Evolutionary conservation across 1,139 yeast genomes (phyloP).

Genomic region (Yamadazyma friedrichii): DNA sequence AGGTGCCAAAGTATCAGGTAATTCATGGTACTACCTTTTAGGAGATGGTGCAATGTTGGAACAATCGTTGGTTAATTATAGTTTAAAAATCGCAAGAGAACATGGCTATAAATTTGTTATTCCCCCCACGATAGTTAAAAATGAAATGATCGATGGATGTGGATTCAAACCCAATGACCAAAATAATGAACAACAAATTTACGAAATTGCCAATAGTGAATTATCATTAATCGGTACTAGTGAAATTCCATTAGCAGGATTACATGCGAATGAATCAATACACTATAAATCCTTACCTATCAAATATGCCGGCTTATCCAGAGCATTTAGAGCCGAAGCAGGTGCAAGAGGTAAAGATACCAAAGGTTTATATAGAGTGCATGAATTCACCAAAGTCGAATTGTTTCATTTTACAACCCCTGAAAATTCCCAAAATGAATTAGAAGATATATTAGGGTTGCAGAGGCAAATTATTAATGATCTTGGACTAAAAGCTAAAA

Average conservation of each 20-base stretch:
- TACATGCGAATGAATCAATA: slow-evolving; percentile 35
- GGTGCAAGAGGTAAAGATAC: slow-evolving; percentile 96
- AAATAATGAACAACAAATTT: slow-evolving; percentile 83
- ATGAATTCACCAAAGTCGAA: slow-evolving; percentile 97
- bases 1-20: slow-evolving; percentile 78
- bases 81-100: slow-evolving; percentile 62
- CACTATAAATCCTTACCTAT: slow-evolving; percentile 39
- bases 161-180: slow-evolving; percentile 95
- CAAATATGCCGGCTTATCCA: slow-evolving; percentile 75
- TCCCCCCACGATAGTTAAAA: slow-evolving; percentile 86
- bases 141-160: slow-evolving; percentile 80
- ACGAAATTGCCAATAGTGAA: slow-evolving; percentile 51
- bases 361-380: slow-evolving; percentile 89
- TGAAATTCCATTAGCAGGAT: slow-evolving; percentile 89
- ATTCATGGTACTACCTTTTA: slow-evolving; percentile 83
- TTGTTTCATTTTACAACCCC: slow-evolving; percentile 72
- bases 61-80: slow-evolving; percentile 83
- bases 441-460: slow-evolving; percentile 60
- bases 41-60: slow-evolving; percentile 90
- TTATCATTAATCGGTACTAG: slow-evolving; percentile 90
- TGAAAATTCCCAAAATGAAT: slow-evolving; percentile 45
- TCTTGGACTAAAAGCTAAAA: slow-evolving; percentile 77
- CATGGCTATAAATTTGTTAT: slow-evolving; percentile 68
- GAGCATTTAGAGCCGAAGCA: slow-evolving; percentile 94
- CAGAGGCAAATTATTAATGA: slow-evolving; percentile 65